These are phyloP conservation scores for Globisporangium recalcitrans DNA, from an alignment of 352 stramenopile genomes.

Conservation along the genomic window DNA sequence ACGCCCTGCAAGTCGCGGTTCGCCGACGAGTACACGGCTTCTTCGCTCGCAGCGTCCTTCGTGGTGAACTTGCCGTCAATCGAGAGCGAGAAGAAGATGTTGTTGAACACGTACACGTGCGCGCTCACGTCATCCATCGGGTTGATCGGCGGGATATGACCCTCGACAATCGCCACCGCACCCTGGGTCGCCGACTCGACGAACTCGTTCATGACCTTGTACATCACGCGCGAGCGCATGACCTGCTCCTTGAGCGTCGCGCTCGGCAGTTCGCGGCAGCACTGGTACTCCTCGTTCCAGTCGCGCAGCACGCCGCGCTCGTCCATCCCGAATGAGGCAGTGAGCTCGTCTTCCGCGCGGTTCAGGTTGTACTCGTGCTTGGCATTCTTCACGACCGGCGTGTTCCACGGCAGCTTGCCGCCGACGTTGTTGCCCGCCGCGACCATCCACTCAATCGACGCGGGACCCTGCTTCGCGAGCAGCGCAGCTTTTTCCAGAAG, in stretches of 20 bases:
- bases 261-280: constrained; percentile 76
- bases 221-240: constrained; percentile 90
- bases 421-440: constrained; percentile 68
- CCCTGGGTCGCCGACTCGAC: constrained; percentile 87
- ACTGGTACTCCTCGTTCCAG: constrained; percentile 98
- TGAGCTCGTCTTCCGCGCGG: constrained; percentile 89
- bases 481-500: constrained; percentile 77
- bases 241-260: constrained; percentile 86
- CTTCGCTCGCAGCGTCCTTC: constrained; percentile 69
- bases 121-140: constrained; percentile 90
- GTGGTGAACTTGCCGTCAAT: constrained; percentile 66
- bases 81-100: constrained; percentile 96
- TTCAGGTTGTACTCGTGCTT: constrained; percentile 75
- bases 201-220: constrained; percentile 95
- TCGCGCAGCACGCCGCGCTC: constrained; percentile 89
- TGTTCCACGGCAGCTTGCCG: constrained; percentile 80
- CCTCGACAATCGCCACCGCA: constrained; percentile 91
- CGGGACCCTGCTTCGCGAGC: constrained; percentile 67
- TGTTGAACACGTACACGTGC: constrained; percentile 97
- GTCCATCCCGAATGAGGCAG: constrained; percentile 88
- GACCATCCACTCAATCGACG: constrained; percentile 86
- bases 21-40: constrained; percentile 78
- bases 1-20: constrained; percentile 90
- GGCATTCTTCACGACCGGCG: constrained; percentile 26
- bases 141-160: constrained; percentile 94